A percentile compares a stretch with the other conserved stretches of the same genome.
These are phyloP conservation scores for Endocalyx cinctus DNA, from an alignment of 2,329 filamentous ascomycete species.

Conservation along the genomic window DNA sequence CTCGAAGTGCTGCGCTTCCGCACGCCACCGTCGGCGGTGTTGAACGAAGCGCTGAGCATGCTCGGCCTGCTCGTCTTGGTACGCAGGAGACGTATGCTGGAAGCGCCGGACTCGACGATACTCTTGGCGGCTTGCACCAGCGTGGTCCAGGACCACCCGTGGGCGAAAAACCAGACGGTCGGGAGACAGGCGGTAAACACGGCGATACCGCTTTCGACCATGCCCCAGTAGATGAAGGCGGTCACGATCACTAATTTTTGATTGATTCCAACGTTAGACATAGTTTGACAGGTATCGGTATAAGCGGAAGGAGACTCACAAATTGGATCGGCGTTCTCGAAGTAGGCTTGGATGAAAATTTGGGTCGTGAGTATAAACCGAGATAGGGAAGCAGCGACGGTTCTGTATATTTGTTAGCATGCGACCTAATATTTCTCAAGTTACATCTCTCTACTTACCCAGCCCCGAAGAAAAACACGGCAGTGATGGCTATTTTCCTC, in stretches of 20 bases:
- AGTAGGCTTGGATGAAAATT: slow-evolving; percentile 3
- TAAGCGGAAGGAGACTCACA: not conserved
- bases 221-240: slow-evolving; percentile 11
- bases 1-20: too few species aligned
- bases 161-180: slow-evolving; percentile 5
- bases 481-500: slow-evolving; percentile 6
- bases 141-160: not conserved
- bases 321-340: slow-evolving; percentile 7
- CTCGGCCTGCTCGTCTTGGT: too few species aligned
- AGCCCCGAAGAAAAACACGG: slow-evolving; percentile 7
- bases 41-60: too few species aligned
- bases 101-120: not conserved
- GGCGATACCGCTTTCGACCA: slow-evolving; percentile 10
- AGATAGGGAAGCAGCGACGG: slow-evolving; percentile 6
- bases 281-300: slow-evolving; percentile 2
- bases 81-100: not conserved
- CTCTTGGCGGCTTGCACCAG: not conserved
- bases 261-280: slow-evolving; percentile 8
- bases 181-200: slow-evolving; percentile 11
- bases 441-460: slow-evolving; percentile 6
- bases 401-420: slow-evolving; percentile 2
- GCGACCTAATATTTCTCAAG: not conserved
- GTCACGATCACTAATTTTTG: too few species aligned
- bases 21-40: too few species aligned
- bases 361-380: slow-evolving; percentile 7